Percentiles rank a stretch among this genome's conserved stretches.
Evolutionary conservation across 208 protist species (phyloP).

Genomic region (Endotrypanum monterogeii): DNA sequence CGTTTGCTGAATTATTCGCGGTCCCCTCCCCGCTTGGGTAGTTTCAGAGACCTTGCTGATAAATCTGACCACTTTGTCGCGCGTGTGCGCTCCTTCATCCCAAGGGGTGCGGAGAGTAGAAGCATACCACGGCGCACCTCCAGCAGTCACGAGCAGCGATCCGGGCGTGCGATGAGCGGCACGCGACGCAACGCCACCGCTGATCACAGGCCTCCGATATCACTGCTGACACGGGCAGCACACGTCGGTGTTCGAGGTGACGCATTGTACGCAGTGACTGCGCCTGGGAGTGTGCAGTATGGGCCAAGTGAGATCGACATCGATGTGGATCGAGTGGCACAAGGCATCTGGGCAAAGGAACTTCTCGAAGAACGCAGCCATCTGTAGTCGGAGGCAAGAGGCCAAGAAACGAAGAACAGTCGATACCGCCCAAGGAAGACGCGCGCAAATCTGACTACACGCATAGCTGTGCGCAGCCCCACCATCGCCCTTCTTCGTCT

Average conservation of each 20-base stretch:
- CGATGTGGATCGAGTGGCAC: conserved; percentile 42
- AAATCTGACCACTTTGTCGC: background rate
- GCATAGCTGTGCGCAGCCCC: background rate
- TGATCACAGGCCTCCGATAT: conserved; percentile 12
- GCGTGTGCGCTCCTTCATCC: background rate
- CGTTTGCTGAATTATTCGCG: conserved; percentile 4
- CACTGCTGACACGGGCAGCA: conserved; percentile 10
- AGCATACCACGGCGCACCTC: background rate
- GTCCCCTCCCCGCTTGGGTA: background rate
- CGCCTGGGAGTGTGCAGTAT: conserved; percentile 1
- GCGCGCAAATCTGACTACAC: background rate
- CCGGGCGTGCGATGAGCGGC: background rate
- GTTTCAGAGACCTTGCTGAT: background rate
- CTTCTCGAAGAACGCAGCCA: conserved; percentile 39
- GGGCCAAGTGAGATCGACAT: background rate
- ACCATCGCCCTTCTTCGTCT: too few species aligned
- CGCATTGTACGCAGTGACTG: background rate
- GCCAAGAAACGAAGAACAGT: background rate
- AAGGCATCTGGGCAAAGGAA: conserved; percentile 71
- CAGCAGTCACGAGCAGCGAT: background rate
- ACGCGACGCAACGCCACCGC: background rate
- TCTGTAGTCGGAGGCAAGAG: background rate
- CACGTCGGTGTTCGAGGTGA: background rate
- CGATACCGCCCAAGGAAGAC: background rate
- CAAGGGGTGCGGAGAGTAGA: background rate